Percentiles rank a stretch among this genome's conserved stretches.
These are phyloP conservation scores for Rhynchospora pubera DNA, from an alignment of 176 grass and related monocot genomes.

Conservation along the genomic window DNA sequence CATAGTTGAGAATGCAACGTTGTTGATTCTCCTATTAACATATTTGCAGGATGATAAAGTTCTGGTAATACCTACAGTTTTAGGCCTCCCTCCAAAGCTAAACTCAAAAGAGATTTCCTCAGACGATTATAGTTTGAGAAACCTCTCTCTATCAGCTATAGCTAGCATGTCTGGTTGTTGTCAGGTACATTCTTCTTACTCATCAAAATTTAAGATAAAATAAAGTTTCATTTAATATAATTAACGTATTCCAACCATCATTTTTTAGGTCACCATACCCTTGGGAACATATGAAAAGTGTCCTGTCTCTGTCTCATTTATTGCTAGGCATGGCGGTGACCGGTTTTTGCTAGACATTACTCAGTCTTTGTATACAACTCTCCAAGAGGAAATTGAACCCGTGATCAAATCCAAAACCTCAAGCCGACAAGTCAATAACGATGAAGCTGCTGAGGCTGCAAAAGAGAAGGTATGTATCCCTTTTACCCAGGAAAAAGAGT, in stretches of 20 bases:
- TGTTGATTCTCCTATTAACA: slow-evolving; percentile 24
- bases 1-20: background rate
- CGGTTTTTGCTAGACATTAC: slow-evolving; percentile 69
- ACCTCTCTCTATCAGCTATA: slow-evolving; percentile 55
- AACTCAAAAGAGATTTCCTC: slow-evolving; percentile 68
- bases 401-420: slow-evolving; percentile 62
- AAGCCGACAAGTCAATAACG: slow-evolving; percentile 57
- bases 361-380: slow-evolving; percentile 58
- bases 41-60: slow-evolving; percentile 89
- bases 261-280: slow-evolving; percentile 67
- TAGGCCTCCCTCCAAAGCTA: slow-evolving; percentile 83
- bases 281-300: slow-evolving; percentile 67
- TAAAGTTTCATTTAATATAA: background rate
- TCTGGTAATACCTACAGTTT: slow-evolving; percentile 78
- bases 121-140: slow-evolving; percentile 49
- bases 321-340: slow-evolving; percentile 75
- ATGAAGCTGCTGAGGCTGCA: slow-evolving; percentile 87
- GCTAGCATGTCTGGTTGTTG: slow-evolving; percentile 96
- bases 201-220: slow-evolving; percentile 3
- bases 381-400: slow-evolving; percentile 70
- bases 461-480: slow-evolving; percentile 67
- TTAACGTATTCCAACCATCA: background rate
- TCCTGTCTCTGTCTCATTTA: slow-evolving; percentile 85
- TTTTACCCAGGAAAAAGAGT: slow-evolving; percentile 12
- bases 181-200: slow-evolving; percentile 51